A percentile compares a stretch with the other conserved stretches of the same genome.
Conservation (phyloP, 768 basidiomycete species). For the Lactarius trivialis region DNA sequence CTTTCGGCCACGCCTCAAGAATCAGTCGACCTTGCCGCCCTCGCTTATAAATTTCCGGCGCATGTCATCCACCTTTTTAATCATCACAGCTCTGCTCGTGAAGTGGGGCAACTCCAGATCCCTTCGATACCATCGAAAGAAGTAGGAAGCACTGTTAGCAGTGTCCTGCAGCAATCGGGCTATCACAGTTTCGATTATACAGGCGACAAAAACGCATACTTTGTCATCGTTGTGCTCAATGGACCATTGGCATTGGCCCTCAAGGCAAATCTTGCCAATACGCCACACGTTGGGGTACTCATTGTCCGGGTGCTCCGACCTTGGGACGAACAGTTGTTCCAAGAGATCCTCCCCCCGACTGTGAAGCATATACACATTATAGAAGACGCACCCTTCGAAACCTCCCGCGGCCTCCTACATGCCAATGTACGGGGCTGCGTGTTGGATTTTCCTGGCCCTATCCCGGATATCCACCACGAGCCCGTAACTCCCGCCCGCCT, state of each 20-base stretch:
- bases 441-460: conserved; percentile 35
- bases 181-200: conserved; percentile 72
- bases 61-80: conserved; percentile 91
- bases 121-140: conserved; percentile 33
- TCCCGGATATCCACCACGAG: conserved; percentile 44
- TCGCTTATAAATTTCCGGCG: conserved; percentile 64
- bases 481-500: conserved; percentile 52
- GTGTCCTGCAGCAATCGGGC: conserved; percentile 50
- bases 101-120: conserved; percentile 52
- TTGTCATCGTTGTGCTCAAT: conserved; percentile 67
- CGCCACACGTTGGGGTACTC: conserved; percentile 55
- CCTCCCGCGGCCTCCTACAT: conserved; percentile 59
- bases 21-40: conserved; percentile 64
- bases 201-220: conserved; percentile 57
- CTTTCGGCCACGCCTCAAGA: conserved; percentile 84
- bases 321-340: conserved; percentile 68
- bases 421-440: conserved; percentile 63
- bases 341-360: conserved; percentile 49
- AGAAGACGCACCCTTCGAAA: conserved; percentile 65
- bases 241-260: conserved; percentile 66
- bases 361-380: conserved; percentile 61
- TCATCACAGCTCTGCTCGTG: conserved; percentile 72
- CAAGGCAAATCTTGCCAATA: conserved; percentile 41
- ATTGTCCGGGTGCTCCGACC: conserved; percentile 76
- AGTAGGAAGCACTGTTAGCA: conserved; percentile 34